Conservation (phyloP, 257 asterid genomes). For the Craterostigma plantagineum region DNA sequence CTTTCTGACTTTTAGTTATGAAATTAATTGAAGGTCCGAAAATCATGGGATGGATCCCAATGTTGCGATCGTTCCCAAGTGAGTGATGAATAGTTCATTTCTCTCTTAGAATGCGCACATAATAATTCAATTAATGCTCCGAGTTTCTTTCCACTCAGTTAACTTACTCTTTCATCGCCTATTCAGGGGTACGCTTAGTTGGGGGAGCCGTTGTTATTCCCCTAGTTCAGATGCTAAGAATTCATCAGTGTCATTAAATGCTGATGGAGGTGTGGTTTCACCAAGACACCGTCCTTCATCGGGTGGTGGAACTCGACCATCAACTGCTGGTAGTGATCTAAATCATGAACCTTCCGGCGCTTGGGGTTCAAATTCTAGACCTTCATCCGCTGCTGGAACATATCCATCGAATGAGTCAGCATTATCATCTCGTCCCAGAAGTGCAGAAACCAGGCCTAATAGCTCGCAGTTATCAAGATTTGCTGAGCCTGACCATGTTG, state of each 20-base stretch:
- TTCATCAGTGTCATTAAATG: constrained; percentile 63
- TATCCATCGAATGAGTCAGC: constrained; percentile 49
- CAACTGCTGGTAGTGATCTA: constrained; percentile 79
- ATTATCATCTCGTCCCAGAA: constrained; percentile 59
- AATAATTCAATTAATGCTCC: constrained; percentile 4
- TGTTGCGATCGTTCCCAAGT: constrained; percentile 97
- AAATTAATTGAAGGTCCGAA: constrained; percentile 54
- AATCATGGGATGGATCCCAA: constrained; percentile 87
- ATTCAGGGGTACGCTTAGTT: constrained; percentile 69
- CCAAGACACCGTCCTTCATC: constrained; percentile 84
- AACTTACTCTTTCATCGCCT: constrained; percentile 1
- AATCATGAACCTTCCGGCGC: constrained; percentile 48
- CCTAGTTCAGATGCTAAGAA: constrained; percentile 77
- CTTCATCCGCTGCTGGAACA: constrained; percentile 86
- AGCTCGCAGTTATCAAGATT: constrained; percentile 88
- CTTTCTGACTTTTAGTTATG: constrained; percentile 15
- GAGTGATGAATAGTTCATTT: constrained; percentile 21
- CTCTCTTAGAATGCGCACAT: neutral
- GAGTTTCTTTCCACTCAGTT: constrained; percentile 2
- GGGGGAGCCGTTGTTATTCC: constrained; percentile 82
- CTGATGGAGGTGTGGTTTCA: constrained; percentile 60
- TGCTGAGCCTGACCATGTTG: constrained; percentile 63
- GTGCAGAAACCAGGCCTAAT: constrained; percentile 84
- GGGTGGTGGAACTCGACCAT: constrained; percentile 87
- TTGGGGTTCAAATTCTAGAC: constrained; percentile 83